Percentiles rank a stretch among this genome's conserved stretches.
These are phyloP conservation scores for Apiotrichum gamsii DNA, from an alignment of 1,284 basidiomycete species.

Conservation along the genomic window DNA sequence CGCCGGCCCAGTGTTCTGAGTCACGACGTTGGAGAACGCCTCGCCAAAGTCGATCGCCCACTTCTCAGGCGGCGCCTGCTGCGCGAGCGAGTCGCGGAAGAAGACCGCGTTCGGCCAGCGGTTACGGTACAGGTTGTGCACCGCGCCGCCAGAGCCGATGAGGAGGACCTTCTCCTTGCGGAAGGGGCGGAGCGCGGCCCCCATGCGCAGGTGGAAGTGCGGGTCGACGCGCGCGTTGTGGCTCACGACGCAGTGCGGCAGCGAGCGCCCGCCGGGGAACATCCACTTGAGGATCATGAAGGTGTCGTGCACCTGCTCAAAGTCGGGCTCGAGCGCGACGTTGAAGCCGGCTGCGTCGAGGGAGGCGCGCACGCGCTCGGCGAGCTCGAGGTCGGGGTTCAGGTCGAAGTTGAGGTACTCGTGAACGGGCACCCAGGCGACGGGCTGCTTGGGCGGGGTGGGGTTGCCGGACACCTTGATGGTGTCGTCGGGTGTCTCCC, in stretches of 20 bases:
- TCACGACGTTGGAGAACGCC: slow-evolving; percentile 22
- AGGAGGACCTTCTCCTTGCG: slow-evolving; percentile 22
- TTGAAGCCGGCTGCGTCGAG: slow-evolving; percentile 22
- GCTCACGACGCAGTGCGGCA: slow-evolving; percentile 20
- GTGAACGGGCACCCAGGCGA: slow-evolving; percentile 17
- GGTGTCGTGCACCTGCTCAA: slow-evolving; percentile 31
- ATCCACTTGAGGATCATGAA: slow-evolving; percentile 32
- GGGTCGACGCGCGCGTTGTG: slow-evolving; percentile 24
- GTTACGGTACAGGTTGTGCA: slow-evolving; percentile 34
- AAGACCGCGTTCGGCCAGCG: slow-evolving; percentile 21
- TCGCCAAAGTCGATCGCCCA: slow-evolving; percentile 32
- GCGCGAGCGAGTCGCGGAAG: slow-evolving; percentile 26
- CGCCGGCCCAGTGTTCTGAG: slow-evolving; percentile 16
- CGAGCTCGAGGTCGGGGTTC: slow-evolving; percentile 17
- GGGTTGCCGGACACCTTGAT: slow-evolving; percentile 25
- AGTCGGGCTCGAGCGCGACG: slow-evolving; percentile 18
- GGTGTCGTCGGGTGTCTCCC: slow-evolving; percentile 23
- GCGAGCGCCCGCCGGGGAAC: slow-evolving; percentile 28
- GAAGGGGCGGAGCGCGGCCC: slow-evolving; percentile 22
- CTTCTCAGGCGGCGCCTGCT: slow-evolving; percentile 23
- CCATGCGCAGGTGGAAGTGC: slow-evolving; percentile 24
- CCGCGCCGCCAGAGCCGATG: slow-evolving; percentile 29
- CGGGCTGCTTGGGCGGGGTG: slow-evolving; percentile 26
- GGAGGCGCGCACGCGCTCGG: slow-evolving; percentile 12
- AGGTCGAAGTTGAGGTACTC: slow-evolving; percentile 22